Conservation (phyloP, 1,284 basidiomycete genomes). For the Rhodotorula glutinis region DNA sequence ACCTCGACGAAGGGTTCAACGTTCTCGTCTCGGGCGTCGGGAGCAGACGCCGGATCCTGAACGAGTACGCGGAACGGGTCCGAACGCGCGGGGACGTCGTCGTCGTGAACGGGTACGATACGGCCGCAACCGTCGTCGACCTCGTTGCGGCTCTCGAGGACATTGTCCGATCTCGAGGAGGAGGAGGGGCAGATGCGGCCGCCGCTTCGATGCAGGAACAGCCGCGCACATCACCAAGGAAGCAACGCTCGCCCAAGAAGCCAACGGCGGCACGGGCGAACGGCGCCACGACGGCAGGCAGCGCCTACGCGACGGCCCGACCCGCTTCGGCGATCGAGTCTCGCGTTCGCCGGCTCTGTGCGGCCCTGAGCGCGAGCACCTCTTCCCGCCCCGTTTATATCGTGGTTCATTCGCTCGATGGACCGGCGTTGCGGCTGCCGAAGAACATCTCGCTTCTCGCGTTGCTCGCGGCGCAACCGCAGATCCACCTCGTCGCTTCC, state of each 20-base stretch:
- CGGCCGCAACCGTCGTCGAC: constrained; percentile 65
- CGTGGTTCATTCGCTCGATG: constrained; percentile 83
- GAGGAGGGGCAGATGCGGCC: background rate
- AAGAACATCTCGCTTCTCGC: constrained; percentile 64
- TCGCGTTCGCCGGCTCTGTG: constrained; percentile 33
- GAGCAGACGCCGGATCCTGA: constrained; percentile 71
- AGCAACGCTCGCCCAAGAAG: background rate
- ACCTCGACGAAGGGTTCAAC: constrained; percentile 75
- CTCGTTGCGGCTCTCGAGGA: constrained; percentile 63
- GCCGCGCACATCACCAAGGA: background rate
- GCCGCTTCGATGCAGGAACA: background rate
- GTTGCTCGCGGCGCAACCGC: constrained; percentile 64
- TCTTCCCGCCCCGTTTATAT: constrained; percentile 64
- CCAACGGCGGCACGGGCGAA: constrained; percentile 1
- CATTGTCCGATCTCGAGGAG: constrained; percentile 20
- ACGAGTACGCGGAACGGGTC: constrained; percentile 62
- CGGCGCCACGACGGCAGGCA: constrained; percentile 46
- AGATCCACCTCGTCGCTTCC: constrained; percentile 74
- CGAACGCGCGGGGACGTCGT: constrained; percentile 62
- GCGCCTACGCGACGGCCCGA: constrained; percentile 4
- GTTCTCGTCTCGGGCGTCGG: constrained; percentile 81
- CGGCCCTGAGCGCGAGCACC: constrained; percentile 10
- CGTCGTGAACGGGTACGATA: constrained; percentile 75
- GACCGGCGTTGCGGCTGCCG: constrained; percentile 61
- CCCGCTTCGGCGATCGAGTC: constrained; percentile 39